These are phyloP conservation scores for Pleurotus sapidus DNA, from an alignment of 768 basidiomycete species.

Conservation along the genomic window DNA sequence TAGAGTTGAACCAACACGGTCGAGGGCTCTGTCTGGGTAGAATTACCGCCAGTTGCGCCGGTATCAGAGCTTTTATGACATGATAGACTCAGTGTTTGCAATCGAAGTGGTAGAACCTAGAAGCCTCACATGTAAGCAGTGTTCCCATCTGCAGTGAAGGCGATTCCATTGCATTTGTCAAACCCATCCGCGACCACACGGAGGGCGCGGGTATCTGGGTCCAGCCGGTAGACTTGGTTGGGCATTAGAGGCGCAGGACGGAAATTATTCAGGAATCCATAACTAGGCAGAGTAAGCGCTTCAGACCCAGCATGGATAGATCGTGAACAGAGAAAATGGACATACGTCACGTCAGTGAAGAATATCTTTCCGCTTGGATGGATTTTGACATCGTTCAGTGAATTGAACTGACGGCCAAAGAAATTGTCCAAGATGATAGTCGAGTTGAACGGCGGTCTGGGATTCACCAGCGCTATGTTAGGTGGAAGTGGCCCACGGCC, in stretches of 20 bases:
- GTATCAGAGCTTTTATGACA: slow-evolving; percentile 44
- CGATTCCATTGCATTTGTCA: slow-evolving; percentile 69
- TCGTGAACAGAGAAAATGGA: slow-evolving; percentile 9
- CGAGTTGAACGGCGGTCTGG: slow-evolving; percentile 57
- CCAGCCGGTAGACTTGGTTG: slow-evolving; percentile 76
- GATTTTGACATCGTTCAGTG: slow-evolving; percentile 75
- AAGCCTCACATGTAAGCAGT: slow-evolving; percentile 57
- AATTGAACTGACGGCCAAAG: slow-evolving; percentile 80
- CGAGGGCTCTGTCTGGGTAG: slow-evolving; percentile 57
- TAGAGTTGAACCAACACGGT: slow-evolving; percentile 50
- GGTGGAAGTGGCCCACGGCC: slow-evolving; percentile 64
- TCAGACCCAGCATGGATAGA: no score
- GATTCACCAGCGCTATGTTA: slow-evolving; percentile 63
- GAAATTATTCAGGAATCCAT: slow-evolving; percentile 65
- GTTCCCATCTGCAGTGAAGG: slow-evolving; percentile 63
- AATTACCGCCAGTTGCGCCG: slow-evolving; percentile 40
- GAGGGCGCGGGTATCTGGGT: slow-evolving; percentile 61
- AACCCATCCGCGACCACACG: slow-evolving; percentile 79
- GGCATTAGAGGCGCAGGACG: slow-evolving; percentile 64
- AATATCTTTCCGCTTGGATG: slow-evolving; percentile 70
- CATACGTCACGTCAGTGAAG: slow-evolving; percentile 72
- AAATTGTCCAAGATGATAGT: slow-evolving; percentile 77
- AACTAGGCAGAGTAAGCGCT: slow-evolving; percentile 32
- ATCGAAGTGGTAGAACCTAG: background rate
- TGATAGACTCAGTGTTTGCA: background rate